These are phyloP conservation scores for Chenopodium suecicum DNA, from an alignment of 148 eudicot species.

Conservation along the genomic window DNA sequence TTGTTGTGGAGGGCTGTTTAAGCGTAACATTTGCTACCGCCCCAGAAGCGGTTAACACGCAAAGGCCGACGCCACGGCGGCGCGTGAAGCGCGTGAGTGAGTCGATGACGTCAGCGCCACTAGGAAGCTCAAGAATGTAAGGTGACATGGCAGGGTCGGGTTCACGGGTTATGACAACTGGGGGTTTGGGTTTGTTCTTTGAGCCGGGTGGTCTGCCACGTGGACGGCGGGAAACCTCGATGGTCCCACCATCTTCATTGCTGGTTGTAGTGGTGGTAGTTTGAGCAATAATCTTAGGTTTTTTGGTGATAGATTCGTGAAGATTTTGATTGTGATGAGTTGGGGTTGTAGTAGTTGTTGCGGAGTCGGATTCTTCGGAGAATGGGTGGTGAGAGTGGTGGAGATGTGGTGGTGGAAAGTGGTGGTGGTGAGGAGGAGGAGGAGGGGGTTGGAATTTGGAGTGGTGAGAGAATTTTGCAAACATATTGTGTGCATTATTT, in stretches of 20 bases:
- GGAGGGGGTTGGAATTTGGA: constrained; percentile 27
- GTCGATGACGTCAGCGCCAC: constrained; percentile 43
- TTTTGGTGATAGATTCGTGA: neutral
- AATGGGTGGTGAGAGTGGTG: constrained; percentile 6
- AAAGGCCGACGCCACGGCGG: constrained; percentile 42
- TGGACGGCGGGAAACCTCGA: constrained; percentile 62
- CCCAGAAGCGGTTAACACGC: constrained; percentile 55
- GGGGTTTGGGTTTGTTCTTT: constrained; percentile 74
- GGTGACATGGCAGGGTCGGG: constrained; percentile 61
- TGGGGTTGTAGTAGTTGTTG: constrained; percentile 19
- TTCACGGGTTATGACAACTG: constrained; percentile 45
- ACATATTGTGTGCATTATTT: constrained; percentile 18
- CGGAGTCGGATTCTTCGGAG: constrained; percentile 39
- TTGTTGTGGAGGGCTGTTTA: constrained; percentile 38
- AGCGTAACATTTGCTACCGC: constrained; percentile 50
- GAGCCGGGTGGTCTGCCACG: constrained; percentile 91
- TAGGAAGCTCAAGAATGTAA: constrained; percentile 51
- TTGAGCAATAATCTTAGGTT: constrained; percentile 15
- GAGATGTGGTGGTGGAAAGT: constrained; percentile 15
- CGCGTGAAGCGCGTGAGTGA: constrained; percentile 52
- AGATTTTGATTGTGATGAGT: neutral
- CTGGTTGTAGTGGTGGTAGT: constrained; percentile 13
- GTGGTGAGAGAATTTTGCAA: constrained; percentile 34
- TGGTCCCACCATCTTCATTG: constrained; percentile 49
- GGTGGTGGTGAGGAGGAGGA: constrained; percentile 22